Percentiles rank a stretch among this genome's conserved stretches.
These are phyloP conservation scores for Dioscorea alata DNA, from an alignment of 106 monocot species.

Conservation along the genomic window DNA sequence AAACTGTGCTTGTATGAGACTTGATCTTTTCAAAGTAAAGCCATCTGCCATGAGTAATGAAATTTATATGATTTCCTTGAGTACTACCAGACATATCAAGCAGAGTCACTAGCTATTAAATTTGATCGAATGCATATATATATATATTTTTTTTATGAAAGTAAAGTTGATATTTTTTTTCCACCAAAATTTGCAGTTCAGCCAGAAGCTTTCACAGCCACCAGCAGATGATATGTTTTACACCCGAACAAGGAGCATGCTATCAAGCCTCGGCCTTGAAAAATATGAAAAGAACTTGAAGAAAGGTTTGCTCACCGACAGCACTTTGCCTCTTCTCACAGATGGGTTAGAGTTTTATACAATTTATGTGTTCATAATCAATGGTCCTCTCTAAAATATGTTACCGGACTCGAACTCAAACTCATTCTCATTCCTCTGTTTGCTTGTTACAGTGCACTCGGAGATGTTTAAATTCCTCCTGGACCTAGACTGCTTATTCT, in stretches of 20 bases:
- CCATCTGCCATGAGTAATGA: too few relatives aligned
- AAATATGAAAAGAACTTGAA: conserved; percentile 17
- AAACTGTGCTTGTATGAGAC: too few relatives aligned
- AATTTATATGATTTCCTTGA: too few relatives aligned
- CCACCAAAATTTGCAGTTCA: background rate
- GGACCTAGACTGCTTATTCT: conserved; percentile 10
- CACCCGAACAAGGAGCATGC: conserved; percentile 3
- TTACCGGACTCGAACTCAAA: background rate
- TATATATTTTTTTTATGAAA: too few relatives aligned
- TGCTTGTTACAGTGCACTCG: conserved; percentile 6
- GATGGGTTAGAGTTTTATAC: conserved; percentile 1
- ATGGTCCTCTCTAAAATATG: background rate
- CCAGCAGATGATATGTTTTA: conserved; percentile 6
- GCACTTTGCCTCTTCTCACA: conserved; percentile 10
- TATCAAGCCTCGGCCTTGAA: conserved; percentile 9
- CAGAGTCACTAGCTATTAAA: too few relatives aligned
- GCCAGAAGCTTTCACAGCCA: conserved; percentile 14
- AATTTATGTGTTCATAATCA: background rate
- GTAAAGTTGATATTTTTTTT: background rate
- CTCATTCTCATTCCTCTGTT: background rate
- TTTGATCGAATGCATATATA: too few relatives aligned
- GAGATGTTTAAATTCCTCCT: conserved; percentile 4
- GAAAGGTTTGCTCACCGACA: conserved; percentile 13
- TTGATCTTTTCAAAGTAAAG: too few relatives aligned
- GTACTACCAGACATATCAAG: too few relatives aligned